These are phyloP conservation scores for Phytophthora sansomeana DNA, from an alignment of 352 stramenopile species.

Conservation along the genomic window DNA sequence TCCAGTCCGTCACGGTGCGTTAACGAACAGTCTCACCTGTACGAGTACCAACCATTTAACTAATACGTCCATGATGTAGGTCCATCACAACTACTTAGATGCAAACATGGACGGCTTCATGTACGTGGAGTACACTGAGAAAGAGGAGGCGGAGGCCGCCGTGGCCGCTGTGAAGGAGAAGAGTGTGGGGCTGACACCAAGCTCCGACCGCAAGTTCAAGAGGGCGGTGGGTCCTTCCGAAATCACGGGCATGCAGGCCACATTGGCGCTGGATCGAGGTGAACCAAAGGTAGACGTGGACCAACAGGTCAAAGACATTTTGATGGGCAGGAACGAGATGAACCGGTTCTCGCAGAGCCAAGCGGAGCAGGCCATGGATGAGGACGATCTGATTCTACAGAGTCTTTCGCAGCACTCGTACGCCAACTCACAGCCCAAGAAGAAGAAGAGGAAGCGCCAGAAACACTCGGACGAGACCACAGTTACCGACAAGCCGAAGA, in stretches of 20 bases:
- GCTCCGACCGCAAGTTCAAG: conserved; percentile 22
- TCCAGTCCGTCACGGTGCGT: conserved; percentile 59
- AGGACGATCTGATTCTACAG: conserved; percentile 81
- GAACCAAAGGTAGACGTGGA: conserved; percentile 36
- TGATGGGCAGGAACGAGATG: conserved; percentile 54
- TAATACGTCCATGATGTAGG: conserved; percentile 31
- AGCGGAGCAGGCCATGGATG: conserved; percentile 40
- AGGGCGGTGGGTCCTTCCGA: conserved; percentile 10
- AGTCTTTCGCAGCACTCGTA: conserved; percentile 78
- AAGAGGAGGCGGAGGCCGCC: conserved; percentile 43
- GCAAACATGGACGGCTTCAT: conserved; percentile 71
- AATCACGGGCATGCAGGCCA: conserved; percentile 54
- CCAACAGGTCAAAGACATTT: conserved; percentile 53
- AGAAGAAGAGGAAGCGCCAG: conserved; percentile 33
- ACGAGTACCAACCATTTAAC: background rate
- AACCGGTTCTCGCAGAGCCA: conserved; percentile 63
- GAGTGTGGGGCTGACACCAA: conserved; percentile 20
- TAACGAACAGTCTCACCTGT: background rate
- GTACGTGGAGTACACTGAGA: conserved; percentile 62
- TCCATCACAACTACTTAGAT: conserved; percentile 75
- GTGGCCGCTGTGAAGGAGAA: conserved; percentile 47
- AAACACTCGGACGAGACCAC: conserved; percentile 12
- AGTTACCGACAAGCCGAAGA: background rate
- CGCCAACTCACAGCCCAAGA: conserved; percentile 38
- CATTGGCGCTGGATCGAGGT: conserved; percentile 52